Percentiles rank a stretch among this genome's conserved stretches.
These are phyloP conservation scores for Aspergillus transmontanensis DNA, from an alignment of 2,329 filamentous ascomycete species.

Conservation along the genomic window DNA sequence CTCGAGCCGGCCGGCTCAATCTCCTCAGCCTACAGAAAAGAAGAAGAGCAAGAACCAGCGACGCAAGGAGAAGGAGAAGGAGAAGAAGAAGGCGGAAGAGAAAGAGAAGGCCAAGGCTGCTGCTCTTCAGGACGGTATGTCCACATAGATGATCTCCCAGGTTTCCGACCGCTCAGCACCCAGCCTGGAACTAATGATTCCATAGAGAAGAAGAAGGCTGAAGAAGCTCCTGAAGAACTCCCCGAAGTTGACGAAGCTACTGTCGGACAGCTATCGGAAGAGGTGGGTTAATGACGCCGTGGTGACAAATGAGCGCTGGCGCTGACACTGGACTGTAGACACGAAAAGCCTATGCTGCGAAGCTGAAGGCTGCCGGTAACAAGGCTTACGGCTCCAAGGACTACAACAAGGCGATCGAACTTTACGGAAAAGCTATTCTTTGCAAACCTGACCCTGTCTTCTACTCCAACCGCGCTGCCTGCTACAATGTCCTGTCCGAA, in stretches of 20 bases:
- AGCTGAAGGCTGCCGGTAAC: slow-evolving; percentile 94
- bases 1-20: slow-evolving; percentile 46
- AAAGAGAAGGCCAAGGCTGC: slow-evolving; percentile 57
- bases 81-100: slow-evolving; percentile 54
- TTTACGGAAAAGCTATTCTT: slow-evolving; percentile 93
- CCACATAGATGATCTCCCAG: slow-evolving; percentile 38
- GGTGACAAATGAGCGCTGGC: background rate
- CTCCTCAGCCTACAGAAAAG: slow-evolving; percentile 48
- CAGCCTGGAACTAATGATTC: slow-evolving; percentile 24
- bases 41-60: slow-evolving; percentile 90
- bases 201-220: slow-evolving; percentile 41
- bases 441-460: slow-evolving; percentile 98
- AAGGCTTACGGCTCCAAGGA: slow-evolving; percentile 94
- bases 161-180: slow-evolving; percentile 27
- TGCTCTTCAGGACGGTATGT: slow-evolving; percentile 38
- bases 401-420: slow-evolving; percentile 88
- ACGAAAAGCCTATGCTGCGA: slow-evolving; percentile 82
- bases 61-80: slow-evolving; percentile 66
- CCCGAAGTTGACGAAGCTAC: slow-evolving; percentile 63
- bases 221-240: slow-evolving; percentile 64
- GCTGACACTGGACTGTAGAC: slow-evolving; percentile 53
- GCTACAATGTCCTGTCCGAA: slow-evolving; percentile 88
- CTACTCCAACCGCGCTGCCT: slow-evolving; percentile 97
- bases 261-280: slow-evolving; percentile 48
- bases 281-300: slow-evolving; percentile 38